Evolutionary conservation across 768 basidiomycete genomes (phyloP), one percentile per base, ranked within the genome.

Genomic region (Calocybe indica): DNA sequence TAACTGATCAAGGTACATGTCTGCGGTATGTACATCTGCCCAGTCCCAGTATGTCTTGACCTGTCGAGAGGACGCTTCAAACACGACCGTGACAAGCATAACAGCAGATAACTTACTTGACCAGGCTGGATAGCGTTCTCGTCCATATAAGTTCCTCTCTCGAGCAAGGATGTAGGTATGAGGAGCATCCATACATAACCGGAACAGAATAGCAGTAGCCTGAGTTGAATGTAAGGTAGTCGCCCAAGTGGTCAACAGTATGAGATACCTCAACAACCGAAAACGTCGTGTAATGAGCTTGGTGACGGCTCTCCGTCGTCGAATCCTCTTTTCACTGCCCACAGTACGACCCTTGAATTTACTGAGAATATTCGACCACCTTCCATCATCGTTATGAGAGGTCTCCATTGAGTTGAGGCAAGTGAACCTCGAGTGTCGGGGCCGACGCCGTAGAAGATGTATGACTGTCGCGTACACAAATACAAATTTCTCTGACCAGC

Each of bases 51-150:
- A 82, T 8, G 89, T 92, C 47, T 83, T 89, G 14, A 96, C 94
- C 92, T 97, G 46, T 13, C 11, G 15, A 34, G 13, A 34, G 36
- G 7, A 2, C 28, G 34, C 6, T 22, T 7, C 30, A 46, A 33
- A 41, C 12, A 41, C 11, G 28, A 13, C 22, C 7, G 22, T n/a
- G 14, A 31, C 33, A 42, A 43, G n/a, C 34, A 45, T 8, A 22
- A 30, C 5, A 31, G 7, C 42, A 5, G 31, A 15, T 11, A 7
- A 45, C 57, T 42, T 56, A 94, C 94, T 72, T 95, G 92, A 5
- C 79, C 85, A 7, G 96, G 94, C 58, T 94, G 91, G 13, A 99
- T 67, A 1, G 96, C 95, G 62, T 98, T 96, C 69, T 99, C 96
- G 62, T 95, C 92, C 43, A 95, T 86, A 61, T 92, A 95, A 7